Evolutionary conservation across 2,329 filamentous ascomycete genomes (phyloP).

Genomic region (Botrytis tulipae): DNA sequence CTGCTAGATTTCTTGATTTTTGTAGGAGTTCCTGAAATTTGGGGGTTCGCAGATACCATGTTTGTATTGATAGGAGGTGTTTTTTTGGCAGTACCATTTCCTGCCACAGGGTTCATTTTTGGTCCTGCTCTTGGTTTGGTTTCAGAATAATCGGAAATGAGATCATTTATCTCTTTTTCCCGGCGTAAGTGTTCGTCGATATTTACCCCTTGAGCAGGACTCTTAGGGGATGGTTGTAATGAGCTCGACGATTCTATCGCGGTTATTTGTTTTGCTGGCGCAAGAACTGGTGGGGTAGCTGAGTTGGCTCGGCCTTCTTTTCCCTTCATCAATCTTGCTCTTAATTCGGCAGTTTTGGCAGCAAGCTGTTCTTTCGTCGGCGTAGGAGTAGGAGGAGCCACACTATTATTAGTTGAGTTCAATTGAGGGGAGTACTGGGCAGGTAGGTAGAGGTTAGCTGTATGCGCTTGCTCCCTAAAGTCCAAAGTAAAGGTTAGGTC

Average conservation of each 20-base stretch:
- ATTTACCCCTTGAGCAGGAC: constrained; percentile 8
- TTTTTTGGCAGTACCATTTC: background rate
- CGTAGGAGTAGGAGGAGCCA: constrained; percentile 17
- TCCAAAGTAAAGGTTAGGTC: background rate
- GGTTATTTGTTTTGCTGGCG: constrained; percentile 13
- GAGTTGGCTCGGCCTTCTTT: constrained; percentile 30
- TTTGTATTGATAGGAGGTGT: constrained; percentile 2
- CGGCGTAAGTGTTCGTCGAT: constrained; percentile 25
- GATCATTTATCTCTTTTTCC: constrained; percentile 32
- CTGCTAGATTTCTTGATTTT: constrained; percentile 25
- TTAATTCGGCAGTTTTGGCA: constrained; percentile 37
- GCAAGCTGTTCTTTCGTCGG: constrained; percentile 32
- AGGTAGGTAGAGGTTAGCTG: constrained; percentile 24
- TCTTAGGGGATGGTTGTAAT: constrained; percentile 26
- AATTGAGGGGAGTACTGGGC: constrained; percentile 31
- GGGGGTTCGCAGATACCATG: constrained; percentile 25
- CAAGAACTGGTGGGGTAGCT: constrained; percentile 30
- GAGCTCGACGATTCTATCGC: constrained; percentile 26
- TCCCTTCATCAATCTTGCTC: constrained; percentile 35
- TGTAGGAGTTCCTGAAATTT: constrained; percentile 30
- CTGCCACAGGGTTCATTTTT: constrained; percentile 26
- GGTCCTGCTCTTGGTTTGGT: constrained; percentile 25
- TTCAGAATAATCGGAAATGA: constrained; percentile 34
- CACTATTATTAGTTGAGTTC: constrained; percentile 24
- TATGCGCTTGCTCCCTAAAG: constrained; percentile 18